Base-by-base conservation (phyloP, 1,139 yeast species). In the Suhomyces ambrosiae region DNA sequence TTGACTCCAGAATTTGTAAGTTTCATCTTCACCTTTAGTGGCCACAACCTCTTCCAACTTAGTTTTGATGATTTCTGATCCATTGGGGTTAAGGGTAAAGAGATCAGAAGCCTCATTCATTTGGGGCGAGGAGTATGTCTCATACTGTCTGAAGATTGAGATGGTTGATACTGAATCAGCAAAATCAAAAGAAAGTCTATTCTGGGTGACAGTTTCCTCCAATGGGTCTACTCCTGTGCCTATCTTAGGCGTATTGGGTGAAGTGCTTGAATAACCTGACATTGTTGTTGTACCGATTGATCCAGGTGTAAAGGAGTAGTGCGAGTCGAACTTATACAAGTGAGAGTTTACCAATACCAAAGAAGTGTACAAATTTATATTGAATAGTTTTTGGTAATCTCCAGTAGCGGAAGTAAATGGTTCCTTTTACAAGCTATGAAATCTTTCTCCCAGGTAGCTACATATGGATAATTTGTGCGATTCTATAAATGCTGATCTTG, bases 41-140 rank as follows among this genome's bases (percentile, higher is more conserved):
- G 21, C 27, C 33, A 26, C 19, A 23, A 33, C 33, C 30, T 22
- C 26, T 3, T 16, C 35, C 34, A 40, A 23, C 27, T 35, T 33
- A n/a, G 33, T 26, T 23, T 21, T 26, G 26, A 37, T 27, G 3
- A 19, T 18, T 6, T 40, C 44, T 6, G 27, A 16, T n/a, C 37
- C 32, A 7, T 30, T 23, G 27, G 33, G 27, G 29, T 42, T 46
- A 25, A 45, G 26, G 4, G 46, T 37, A 40, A 54, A 52, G 29
- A 50, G 50, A 30, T 69, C 75, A 5, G 68, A 61, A 15, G 58
- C 52, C 40, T 70, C 71, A 42, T 67, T 65, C 61, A 67, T 57
- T 22, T 44, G 50, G 3, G 69, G 68, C n/a, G 62, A 51, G 6
- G 52, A 45, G 40, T 62, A 66, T 4, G 53, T 30, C 34, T 67